Base-by-base conservation (phyloP, 192 early-diverging fungal species). In the Backusella psychrophila region DNA sequence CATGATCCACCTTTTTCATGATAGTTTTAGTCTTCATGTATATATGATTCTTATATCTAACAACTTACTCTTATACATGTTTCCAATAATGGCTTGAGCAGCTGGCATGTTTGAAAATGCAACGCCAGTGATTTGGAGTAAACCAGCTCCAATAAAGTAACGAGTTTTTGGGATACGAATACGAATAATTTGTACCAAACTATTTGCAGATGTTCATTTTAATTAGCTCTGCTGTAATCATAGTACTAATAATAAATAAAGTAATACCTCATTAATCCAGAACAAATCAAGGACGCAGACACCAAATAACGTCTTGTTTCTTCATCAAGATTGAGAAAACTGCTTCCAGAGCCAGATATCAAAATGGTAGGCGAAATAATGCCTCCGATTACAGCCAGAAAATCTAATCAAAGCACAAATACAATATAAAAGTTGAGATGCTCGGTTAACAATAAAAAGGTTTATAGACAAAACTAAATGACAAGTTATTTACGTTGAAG, bases 81-180 rank as follows among this genome's bases (percentile, higher is more conserved):
- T 77, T 69, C 75, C 33, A 70, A 89, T 81, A 0, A 83, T 85
- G 19, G 83, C 75, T 33, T 89, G 78, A 36, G 88, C 85, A 17
- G 89, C 78, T 9, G 87, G 86, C 23, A 89, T 72, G 38, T 78
- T 84, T 56, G 88, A 84, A n/a, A 89, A 89, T 4, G 76, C 73
- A 23, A 88, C 89, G 4, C 87, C 87, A 26, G 89, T 84, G 9
- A 89, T 88, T 3, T 83, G 85, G 0, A 89, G 63, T 31, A 89
- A 70, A 29, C 87, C 68, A 23, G 68, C 34, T 14, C 68, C 68
- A 21, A 75, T 75, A 75, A 53, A 75, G 49, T 69, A 75, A 17
- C 44, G 66, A 11, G 75, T 75, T 29, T 72, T 81, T 53, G 83
- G 83, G 33, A 87, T 78, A 33, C 81, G 74, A 73, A 87, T 77